These are phyloP conservation scores for Pythium myriotylum DNA, from an alignment of 352 stramenopile species.

Conservation along the genomic window DNA sequence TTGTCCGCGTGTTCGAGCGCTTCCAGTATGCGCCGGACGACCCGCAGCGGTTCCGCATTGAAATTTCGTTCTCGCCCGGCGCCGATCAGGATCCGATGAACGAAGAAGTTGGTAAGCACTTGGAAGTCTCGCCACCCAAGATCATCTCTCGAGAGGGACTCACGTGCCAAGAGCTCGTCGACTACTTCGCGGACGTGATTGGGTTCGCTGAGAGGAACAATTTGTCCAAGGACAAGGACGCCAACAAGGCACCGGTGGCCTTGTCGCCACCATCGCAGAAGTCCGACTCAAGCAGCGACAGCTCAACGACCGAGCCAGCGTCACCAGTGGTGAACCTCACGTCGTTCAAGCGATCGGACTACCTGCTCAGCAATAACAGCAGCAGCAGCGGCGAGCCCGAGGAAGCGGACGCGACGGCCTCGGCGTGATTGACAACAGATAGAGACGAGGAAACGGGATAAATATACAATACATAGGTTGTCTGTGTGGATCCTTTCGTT, in stretches of 20 bases:
- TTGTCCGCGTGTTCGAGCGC: slow-evolving; percentile 98
- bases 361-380: slow-evolving; percentile 62
- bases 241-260: slow-evolving; percentile 23
- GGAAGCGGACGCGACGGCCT: slow-evolving; percentile 14
- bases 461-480: neutral
- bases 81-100: slow-evolving; percentile 74
- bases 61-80: slow-evolving; percentile 85
- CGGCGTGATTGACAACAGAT: neutral
- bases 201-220: slow-evolving; percentile 68
- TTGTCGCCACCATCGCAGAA: slow-evolving; percentile 18
- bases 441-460: too few relatives aligned
- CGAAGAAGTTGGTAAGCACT: slow-evolving; percentile 56
- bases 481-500: neutral
- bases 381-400: slow-evolving; percentile 54
- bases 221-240: slow-evolving; percentile 34
- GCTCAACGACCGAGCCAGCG: slow-evolving; percentile 14
- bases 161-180: slow-evolving; percentile 82
- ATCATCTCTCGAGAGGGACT: slow-evolving; percentile 84
- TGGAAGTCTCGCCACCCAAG: slow-evolving; percentile 75
- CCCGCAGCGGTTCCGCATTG: slow-evolving; percentile 78
- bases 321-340: slow-evolving; percentile 12
- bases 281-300: slow-evolving; percentile 27
- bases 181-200: slow-evolving; percentile 82
- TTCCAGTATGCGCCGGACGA: slow-evolving; percentile 67
- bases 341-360: slow-evolving; percentile 51